These are phyloP conservation scores for Cladophialophora immunda DNA, from an alignment of 2,329 filamentous ascomycete species.

Conservation along the genomic window DNA sequence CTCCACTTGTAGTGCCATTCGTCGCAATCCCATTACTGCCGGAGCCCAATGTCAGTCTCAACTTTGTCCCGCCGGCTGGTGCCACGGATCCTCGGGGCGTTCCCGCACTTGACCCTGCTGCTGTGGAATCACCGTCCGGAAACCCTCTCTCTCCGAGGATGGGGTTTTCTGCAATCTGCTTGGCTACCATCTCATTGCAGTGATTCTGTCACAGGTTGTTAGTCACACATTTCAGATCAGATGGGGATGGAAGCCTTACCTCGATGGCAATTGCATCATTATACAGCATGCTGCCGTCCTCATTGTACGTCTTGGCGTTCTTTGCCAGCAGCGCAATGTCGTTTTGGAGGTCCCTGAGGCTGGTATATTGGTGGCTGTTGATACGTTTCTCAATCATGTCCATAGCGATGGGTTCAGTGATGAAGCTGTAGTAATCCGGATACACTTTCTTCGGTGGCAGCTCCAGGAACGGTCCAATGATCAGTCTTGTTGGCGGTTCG, in stretches of 20 bases:
- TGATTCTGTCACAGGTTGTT: slow-evolving; percentile 31
- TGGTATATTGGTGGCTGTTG: slow-evolving; percentile 92
- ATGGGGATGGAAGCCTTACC: slow-evolving; percentile 59
- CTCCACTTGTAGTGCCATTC: slow-evolving; percentile 46
- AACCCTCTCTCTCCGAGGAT: slow-evolving; percentile 59
- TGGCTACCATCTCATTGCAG: slow-evolving; percentile 42
- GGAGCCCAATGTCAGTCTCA: slow-evolving; percentile 72
- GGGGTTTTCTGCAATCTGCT: slow-evolving; percentile 46
- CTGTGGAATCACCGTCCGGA: slow-evolving; percentile 61
- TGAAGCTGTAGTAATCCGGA: slow-evolving; percentile 94
- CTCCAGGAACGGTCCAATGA: slow-evolving; percentile 94
- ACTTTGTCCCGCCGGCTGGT: slow-evolving; percentile 65
- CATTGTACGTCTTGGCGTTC: slow-evolving; percentile 96
- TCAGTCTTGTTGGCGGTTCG: slow-evolving; percentile 71
- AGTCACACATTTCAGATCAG: neutral
- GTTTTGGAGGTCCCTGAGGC: slow-evolving; percentile 78
- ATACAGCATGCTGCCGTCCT: slow-evolving; percentile 91
- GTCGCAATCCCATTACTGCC: slow-evolving; percentile 47
- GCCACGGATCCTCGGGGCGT: slow-evolving; percentile 70
- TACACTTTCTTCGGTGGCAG: slow-evolving; percentile 88
- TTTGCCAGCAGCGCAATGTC: slow-evolving; percentile 86
- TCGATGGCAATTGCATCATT: slow-evolving; percentile 92
- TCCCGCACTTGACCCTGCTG: slow-evolving; percentile 56
- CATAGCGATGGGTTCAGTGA: slow-evolving; percentile 92
- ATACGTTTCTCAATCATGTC: slow-evolving; percentile 94